A percentile compares a stretch with the other conserved stretches of the same genome.
These are phyloP conservation scores for Russula vinacea DNA, from an alignment of 768 basidiomycete genomes.

Conservation along the genomic window DNA sequence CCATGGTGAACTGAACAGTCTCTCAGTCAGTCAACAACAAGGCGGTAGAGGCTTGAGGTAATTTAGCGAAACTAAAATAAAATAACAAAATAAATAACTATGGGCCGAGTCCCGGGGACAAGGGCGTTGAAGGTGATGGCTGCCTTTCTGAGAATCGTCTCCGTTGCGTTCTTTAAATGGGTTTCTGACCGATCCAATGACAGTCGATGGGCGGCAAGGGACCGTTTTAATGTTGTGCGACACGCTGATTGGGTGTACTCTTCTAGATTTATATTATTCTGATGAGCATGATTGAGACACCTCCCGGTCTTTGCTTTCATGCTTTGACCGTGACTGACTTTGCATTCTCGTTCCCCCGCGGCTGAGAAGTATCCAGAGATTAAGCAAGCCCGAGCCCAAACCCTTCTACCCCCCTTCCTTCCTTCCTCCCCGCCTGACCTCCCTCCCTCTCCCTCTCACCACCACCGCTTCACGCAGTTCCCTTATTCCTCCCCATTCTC, in stretches of 20 bases:
- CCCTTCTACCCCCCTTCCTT: conserved; percentile 16
- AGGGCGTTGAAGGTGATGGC: conserved; percentile 10
- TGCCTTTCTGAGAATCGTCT: conserved; percentile 25
- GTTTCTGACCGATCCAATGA: conserved; percentile 27
- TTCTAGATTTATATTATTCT: conserved; percentile 27
- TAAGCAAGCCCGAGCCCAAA: conserved; percentile 19
- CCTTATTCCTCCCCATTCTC: conserved; percentile 8
- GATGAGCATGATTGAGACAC: conserved; percentile 23
- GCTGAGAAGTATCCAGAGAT: conserved; percentile 17
- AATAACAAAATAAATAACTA: conserved; percentile 8
- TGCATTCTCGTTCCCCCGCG: conserved; percentile 23
- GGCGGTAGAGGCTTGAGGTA: not conserved
- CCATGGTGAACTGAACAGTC: conserved; percentile 33
- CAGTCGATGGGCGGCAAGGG: conserved; percentile 25
- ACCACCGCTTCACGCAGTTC: conserved; percentile 11
- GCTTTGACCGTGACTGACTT: conserved; percentile 10
- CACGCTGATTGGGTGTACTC: conserved; percentile 23
- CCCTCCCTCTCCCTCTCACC: not conserved
- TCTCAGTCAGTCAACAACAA: not conserved
- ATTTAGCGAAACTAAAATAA: not conserved
- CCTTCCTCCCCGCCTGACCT: conserved; percentile 11
- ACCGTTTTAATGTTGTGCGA: conserved; percentile 22
- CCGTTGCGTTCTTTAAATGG: conserved; percentile 24
- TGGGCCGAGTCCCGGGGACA: conserved; percentile 8
- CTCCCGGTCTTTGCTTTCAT: conserved; percentile 20